Evolutionary conservation across 345 rosid species (phyloP), one percentile per base, ranked within the genome.

Genomic region (Balakata baccata): DNA sequence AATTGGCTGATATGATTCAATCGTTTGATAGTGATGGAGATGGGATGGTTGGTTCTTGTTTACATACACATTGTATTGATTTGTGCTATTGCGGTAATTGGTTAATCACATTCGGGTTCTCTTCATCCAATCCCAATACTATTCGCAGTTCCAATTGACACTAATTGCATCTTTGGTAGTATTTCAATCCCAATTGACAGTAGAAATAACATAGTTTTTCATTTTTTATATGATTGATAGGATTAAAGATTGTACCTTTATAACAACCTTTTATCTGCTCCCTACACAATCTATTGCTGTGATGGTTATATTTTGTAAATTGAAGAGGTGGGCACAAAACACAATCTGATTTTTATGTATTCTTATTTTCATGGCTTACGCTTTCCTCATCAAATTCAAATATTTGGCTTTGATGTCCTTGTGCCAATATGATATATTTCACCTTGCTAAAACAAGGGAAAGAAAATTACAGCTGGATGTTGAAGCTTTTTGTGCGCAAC

Each of bases 1-100:
- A 94, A 80, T 80, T 90, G 73, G 79, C 82, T 58, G 88, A 86
- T 85, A 94, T 94, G 98, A 84, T 94, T 74, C 80, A 64, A 73
- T 89, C 77, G 84, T 94, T 92, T 80, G 97, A 94, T 74, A 51
- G 76, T 5, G 82, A 90, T 66, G 77, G 85, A 18, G 92, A 87
- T 81, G 88, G 89, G 69, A 90, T 88, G 97, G 94, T 94, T 62
- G 79, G 66, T 84, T 45, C 37, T 78, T 63, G 34, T 57, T 57
- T 47, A 11, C 51, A 3, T 9, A 47, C 51, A 47, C 2, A 47
- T 47, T 7, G 13, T 11, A 7, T 47, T 47, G 2, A 47, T 7
- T 47, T 7, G 51, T 47, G 51, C 51, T 7, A 11, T 11, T 3
- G 51, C 79, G 8, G 17, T 16, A 53, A n/a, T 53, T n/a, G 6